Base-by-base conservation (phyloP, 2,329 filamentous ascomycete species). In the Blastomyces percursus region DNA sequence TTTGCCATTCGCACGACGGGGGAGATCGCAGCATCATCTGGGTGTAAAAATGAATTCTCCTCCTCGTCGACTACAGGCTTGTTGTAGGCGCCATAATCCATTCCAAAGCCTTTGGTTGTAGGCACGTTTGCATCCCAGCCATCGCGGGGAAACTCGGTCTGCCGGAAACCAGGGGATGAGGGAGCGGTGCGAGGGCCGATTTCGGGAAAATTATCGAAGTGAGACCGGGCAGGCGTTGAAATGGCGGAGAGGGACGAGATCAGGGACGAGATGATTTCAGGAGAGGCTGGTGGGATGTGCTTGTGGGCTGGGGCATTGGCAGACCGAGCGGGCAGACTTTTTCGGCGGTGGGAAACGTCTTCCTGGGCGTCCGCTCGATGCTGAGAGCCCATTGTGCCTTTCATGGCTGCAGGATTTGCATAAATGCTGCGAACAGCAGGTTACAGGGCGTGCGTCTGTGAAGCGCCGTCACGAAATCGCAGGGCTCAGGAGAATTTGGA, bases 1-100 rank as follows among this genome's bases (percentile, higher is more conserved):
- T 92, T 92, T 40, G 90, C 84, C 40, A 92, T 96, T 66, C 88
- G 86, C 68, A 95, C 83, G 61, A 93, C 83, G 21, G 91, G 91
- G 14, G 90, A 77, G 64, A 80, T 78, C 40, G 82, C 83, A 51
- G 82, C 82, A 75, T 85, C 81, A 71, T 84, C 81, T 44, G 80
- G 76, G 66, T 80, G 78, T 61, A 80, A 66, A 67, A 79, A 77
- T 58, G 78, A 75, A 44, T 81, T 78, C 58, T 82, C 78, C 54
- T 78, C 71, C 14, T 80, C 70, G 21, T 83, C 79, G 60, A 80
- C 79, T 40, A 80, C 76, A 4, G 81, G 77, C 59, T 30, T 30
- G 27, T 81, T 78, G 73, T 84, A 87, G 64, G 84, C 81, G 64
- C 86, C 84, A 80, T 90, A 90, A 71, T 90, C 88, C 75, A 90